A percentile compares a stretch with the other conserved stretches of the same genome.
Evolutionary conservation across 192 early-diverging fungal genomes (phyloP).

Genomic region (Coemansia reversa): DNA sequence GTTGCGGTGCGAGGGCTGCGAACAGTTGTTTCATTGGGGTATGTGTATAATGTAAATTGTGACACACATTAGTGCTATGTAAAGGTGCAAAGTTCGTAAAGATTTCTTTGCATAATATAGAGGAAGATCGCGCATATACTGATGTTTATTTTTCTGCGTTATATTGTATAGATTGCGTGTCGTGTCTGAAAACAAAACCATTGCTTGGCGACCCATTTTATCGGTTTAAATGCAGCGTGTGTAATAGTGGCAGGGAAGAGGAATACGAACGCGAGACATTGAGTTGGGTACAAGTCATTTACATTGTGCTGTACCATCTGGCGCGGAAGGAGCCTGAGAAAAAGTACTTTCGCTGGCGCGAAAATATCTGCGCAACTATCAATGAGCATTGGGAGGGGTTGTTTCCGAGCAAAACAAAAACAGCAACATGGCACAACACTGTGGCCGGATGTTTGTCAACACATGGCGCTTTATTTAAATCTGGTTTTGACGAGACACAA

Average conservation of each 20-base stretch:
- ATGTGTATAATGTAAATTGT: conserved; percentile 9
- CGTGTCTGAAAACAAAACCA: conserved; percentile 57
- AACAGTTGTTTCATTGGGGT: conserved; percentile 76
- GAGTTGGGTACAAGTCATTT: conserved; percentile 73
- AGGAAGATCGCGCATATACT: neutral
- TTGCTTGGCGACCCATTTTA: conserved; percentile 75
- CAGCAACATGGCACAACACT: conserved; percentile 83
- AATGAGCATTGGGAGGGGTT: conserved; percentile 74
- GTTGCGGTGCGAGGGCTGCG: conserved; percentile 65
- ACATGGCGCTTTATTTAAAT: conserved; percentile 69
- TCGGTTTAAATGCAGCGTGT: conserved; percentile 74
- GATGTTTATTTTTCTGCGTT: neutral
- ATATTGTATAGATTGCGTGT: conserved; percentile 60
- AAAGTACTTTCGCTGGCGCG: conserved; percentile 76
- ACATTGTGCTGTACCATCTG: conserved; percentile 75
- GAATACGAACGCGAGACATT: conserved; percentile 65
- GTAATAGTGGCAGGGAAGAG: conserved; percentile 60
- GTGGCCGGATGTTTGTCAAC: conserved; percentile 81
- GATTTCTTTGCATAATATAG: neutral
- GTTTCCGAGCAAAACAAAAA: conserved; percentile 65
- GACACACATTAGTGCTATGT: neutral
- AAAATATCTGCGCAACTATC: conserved; percentile 77
- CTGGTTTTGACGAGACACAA: conserved; percentile 69
- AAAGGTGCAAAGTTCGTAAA: neutral
- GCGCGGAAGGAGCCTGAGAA: conserved; percentile 59